These are phyloP conservation scores for Meira nashicola DNA, from an alignment of 1,284 basidiomycete genomes.

Conservation along the genomic window DNA sequence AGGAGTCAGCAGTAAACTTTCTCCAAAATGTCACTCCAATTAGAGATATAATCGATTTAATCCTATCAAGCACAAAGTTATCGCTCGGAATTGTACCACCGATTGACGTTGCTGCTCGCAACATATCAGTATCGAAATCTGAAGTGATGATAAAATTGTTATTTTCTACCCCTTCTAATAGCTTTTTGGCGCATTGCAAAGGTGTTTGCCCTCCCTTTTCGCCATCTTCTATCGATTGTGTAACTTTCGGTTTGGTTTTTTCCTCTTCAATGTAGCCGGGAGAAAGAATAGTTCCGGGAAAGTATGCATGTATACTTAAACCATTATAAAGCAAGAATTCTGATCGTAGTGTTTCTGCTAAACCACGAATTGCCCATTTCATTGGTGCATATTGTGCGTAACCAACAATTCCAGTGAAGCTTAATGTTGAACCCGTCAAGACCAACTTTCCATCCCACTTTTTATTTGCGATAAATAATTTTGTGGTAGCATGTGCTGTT, in stretches of 20 bases:
- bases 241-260: slow-evolving; percentile 73
- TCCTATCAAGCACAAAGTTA: slow-evolving; percentile 26
- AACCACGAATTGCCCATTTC: slow-evolving; percentile 82
- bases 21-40: slow-evolving; percentile 44
- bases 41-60: slow-evolving; percentile 23
- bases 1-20: neutral
- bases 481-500: slow-evolving; percentile 60
- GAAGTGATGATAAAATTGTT: slow-evolving; percentile 45
- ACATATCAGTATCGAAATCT: slow-evolving; percentile 39
- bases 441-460: slow-evolving; percentile 67
- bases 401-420: slow-evolving; percentile 75
- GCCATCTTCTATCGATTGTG: slow-evolving; percentile 78
- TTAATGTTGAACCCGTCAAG: slow-evolving; percentile 75
- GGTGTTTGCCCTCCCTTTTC: slow-evolving; percentile 60
- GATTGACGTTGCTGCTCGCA: slow-evolving; percentile 28
- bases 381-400: slow-evolving; percentile 80
- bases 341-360: slow-evolving; percentile 77
- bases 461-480: slow-evolving; percentile 25
- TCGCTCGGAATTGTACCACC: slow-evolving; percentile 41
- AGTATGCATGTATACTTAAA: slow-evolving; percentile 77
- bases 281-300: slow-evolving; percentile 77
- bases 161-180: slow-evolving; percentile 61
- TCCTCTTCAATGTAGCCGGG: slow-evolving; percentile 78
- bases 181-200: slow-evolving; percentile 63
- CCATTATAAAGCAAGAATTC: slow-evolving; percentile 71